Evolutionary conservation across 2,329 filamentous ascomycete genomes (phyloP), one percentile per base, ranked within the genome.

Genomic region (Pseudopithomyces chartarum): DNA sequence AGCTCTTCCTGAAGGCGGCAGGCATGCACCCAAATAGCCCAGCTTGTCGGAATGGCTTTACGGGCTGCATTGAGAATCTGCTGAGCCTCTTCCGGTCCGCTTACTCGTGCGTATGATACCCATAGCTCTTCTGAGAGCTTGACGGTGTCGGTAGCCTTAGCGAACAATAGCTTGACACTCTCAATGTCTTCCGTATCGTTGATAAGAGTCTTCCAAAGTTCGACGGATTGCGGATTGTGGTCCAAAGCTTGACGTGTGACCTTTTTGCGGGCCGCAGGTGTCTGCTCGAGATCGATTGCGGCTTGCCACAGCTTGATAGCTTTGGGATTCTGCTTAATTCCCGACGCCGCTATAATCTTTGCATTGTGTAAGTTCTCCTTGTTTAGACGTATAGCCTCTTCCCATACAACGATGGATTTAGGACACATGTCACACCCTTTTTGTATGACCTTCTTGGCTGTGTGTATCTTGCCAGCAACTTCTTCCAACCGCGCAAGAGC

Each of bases 151-250:
- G 93, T 96, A 0, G 96, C 96, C 78, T 97, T 97, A 46, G 92
- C 93, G 45, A 99, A 85, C 53, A 99, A 83, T 54, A 99, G 81
- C 60, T 89, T 88, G 4, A 96, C 96, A 78, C 97, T 92, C 29
- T 89, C 90, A 0, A 90, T 86, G 65, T 97, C 90, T 69, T 97
- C 94, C 71, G 98, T 95, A 54, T 98, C 80, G 66, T 98, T 98
- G 60, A 99, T 94, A 5, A 94, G 90, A 73, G 96, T 92, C 73
- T 98, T 99, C 95, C 95, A 99, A n/a, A 99, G 84, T 40, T 91
- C 89, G 46, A 98, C 95, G 0, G 94, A 98, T 70, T 97, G 92
- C 0, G 93, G 93, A 39, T 97, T 90, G 69, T 97, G 89, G 67
- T 98, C 91, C 43, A 99, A 82, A 0, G 95, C 96, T 71, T 96